Percentiles rank a stretch among this genome's conserved stretches.
Conservation (phyloP, 2,329 filamentous ascomycete species). For the Penicillium expansum region DNA sequence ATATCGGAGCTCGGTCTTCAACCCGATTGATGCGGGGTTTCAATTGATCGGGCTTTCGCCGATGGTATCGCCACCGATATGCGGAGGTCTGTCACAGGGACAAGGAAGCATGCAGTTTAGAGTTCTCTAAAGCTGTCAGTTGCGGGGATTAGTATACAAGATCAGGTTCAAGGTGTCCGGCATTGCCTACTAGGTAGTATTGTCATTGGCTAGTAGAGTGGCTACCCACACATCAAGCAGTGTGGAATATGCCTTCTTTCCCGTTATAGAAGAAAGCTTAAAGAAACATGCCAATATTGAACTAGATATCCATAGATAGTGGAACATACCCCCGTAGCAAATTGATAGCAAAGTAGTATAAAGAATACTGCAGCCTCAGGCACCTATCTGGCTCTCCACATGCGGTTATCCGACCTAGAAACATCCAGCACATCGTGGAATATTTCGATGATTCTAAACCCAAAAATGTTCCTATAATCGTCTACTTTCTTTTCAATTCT, state of each 20-base stretch:
- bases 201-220: not conserved
- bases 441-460: not conserved
- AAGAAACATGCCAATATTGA: too few species aligned
- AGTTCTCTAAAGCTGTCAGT: not conserved
- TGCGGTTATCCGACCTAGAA: not conserved
- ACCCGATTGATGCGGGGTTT: constrained; percentile 29
- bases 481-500: not conserved
- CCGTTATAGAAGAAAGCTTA: too few species aligned
- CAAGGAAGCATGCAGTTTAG: not conserved
- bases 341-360: too few species aligned
- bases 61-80: constrained; percentile 7
- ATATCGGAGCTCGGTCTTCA: constrained; percentile 23
- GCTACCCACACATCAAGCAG: not conserved
- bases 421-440: not conserved
- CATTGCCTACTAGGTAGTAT: not conserved
- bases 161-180: not conserved
- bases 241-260: not conserved
- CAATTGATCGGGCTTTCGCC: constrained; percentile 15
- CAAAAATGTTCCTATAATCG: not conserved
- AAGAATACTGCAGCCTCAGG: not conserved
- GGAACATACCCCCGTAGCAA: too few species aligned
- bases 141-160: not conserved
- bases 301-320: too few species aligned
- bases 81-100: not conserved
- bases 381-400: not conserved